Conservation (phyloP, 805 yeast genomes). For the Komagataella pseudopastoris region DNA sequence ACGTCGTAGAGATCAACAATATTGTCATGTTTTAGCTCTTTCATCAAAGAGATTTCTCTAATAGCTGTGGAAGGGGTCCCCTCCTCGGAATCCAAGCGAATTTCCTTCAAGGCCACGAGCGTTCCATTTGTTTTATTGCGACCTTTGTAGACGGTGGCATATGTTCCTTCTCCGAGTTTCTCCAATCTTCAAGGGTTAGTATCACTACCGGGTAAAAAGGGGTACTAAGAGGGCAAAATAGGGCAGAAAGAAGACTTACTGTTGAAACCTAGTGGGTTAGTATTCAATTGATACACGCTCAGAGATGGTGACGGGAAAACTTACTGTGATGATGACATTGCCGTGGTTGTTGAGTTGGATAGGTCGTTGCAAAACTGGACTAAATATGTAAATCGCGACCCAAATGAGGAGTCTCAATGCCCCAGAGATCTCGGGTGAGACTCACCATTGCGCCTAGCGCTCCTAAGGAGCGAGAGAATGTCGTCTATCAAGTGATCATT, state of each 20-base stretch:
- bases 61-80: slow-evolving; percentile 99
- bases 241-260: slow-evolving; percentile 7
- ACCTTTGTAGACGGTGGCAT: slow-evolving; percentile 97
- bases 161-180: slow-evolving; percentile 88
- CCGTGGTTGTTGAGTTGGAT: slow-evolving; percentile 8
- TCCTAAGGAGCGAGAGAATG: too few relatives aligned
- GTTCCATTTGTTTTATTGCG: slow-evolving; percentile 78
- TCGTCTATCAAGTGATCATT: too few relatives aligned
- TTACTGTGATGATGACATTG: slow-evolving; percentile 23
- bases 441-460: too few relatives aligned
- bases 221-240: slow-evolving; percentile 5
- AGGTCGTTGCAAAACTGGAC: neutral
- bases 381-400: neutral
- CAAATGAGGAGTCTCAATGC: neutral
- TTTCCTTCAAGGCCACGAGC: slow-evolving; percentile 89
- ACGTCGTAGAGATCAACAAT: slow-evolving; percentile 90
- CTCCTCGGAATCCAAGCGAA: slow-evolving; percentile 88
- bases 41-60: slow-evolving; percentile 89
- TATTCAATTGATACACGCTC: neutral
- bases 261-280: slow-evolving; percentile 15
- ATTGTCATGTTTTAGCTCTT: slow-evolving; percentile 86
- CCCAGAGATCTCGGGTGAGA: too few relatives aligned
- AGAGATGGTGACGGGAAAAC: slow-evolving; percentile 1
- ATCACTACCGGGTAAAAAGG: slow-evolving; percentile 3
- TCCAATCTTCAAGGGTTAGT: slow-evolving; percentile 32